Percentiles rank a stretch among this genome's conserved stretches.
Conservation (phyloP, 305 asterid species). For the Fraxinus baroniana region DNA sequence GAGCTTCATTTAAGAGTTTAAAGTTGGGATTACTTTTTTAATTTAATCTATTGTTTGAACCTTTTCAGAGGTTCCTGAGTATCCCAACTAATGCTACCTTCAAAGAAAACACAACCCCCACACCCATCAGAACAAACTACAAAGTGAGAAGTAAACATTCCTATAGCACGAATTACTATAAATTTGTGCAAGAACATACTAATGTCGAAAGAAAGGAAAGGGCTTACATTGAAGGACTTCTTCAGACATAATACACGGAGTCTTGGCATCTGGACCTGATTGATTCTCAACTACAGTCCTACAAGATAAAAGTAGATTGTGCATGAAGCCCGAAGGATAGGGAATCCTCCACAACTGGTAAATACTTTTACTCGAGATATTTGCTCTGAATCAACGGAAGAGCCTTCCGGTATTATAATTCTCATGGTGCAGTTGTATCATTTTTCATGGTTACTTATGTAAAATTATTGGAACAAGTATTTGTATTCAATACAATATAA, state of each 20-base stretch:
- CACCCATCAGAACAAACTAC: not conserved
- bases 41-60: not conserved
- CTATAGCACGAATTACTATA: not conserved
- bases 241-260: slow-evolving; percentile 36
- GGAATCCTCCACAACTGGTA: not conserved
- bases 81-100: not conserved
- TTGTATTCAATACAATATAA: not conserved
- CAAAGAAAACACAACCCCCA: not conserved
- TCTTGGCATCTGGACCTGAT: slow-evolving; percentile 43
- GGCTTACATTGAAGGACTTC: slow-evolving; percentile 48
- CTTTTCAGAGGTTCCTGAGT: not conserved
- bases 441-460: not conserved
- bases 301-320: slow-evolving; percentile 29
- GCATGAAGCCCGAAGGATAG: slow-evolving; percentile 5
- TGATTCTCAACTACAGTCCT: slow-evolving; percentile 50
- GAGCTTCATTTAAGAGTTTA: not conserved
- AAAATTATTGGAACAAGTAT: not conserved
- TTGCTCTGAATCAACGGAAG: not conserved
- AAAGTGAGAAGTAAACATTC: not conserved
- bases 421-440: slow-evolving; percentile 2
- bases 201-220: slow-evolving; percentile 21
- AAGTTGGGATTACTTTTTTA: not conserved
- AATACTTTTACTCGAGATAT: slow-evolving; percentile 2
- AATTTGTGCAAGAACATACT: slow-evolving; percentile 8
- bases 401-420: not conserved